Evolutionary conservation across 202 grass and related monocot genomes (phyloP).

Genomic region (Schoenoplectus triqueter): DNA sequence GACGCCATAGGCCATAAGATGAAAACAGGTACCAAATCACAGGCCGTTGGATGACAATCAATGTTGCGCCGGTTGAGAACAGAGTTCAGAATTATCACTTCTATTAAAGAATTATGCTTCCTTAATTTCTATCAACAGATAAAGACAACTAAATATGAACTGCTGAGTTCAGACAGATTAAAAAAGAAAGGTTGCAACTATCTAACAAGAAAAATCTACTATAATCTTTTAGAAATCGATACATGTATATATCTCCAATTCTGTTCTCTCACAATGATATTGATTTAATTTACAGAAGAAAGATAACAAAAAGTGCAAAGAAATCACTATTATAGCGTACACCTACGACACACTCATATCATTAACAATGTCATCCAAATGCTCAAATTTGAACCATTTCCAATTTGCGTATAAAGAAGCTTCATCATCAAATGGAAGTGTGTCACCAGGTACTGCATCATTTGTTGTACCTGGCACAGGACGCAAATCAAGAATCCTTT

Average conservation of each 20-base stretch:
- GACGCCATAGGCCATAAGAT: no score
- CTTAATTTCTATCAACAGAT: no score
- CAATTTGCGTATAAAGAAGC: constrained; percentile 74
- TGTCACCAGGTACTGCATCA: constrained; percentile 40
- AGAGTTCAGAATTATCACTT: no score
- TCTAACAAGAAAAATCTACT: neutral
- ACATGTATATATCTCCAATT: constrained; percentile 8
- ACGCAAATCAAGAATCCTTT: constrained; percentile 55
- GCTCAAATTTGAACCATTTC: constrained; percentile 89
- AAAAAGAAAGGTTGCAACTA: no score
- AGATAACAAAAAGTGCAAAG: constrained; percentile 10
- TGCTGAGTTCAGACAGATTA: no score
- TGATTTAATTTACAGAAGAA: constrained; percentile 37
- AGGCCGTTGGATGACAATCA: no score
- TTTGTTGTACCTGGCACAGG: constrained; percentile 29
- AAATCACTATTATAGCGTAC: constrained; percentile 8
- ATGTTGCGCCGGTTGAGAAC: no score
- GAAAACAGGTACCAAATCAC: no score
- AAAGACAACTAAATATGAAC: no score
- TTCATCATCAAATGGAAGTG: constrained; percentile 68
- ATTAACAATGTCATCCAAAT: constrained; percentile 40
- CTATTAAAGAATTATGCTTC: no score
- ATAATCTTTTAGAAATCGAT: neutral
- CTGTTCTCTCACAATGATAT: neutral
- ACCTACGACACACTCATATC: constrained; percentile 27